Evolutionary conservation across 2,329 filamentous ascomycete genomes (phyloP), one percentile per base, ranked within the genome.

Genomic region (Atkinsonella texensis): DNA sequence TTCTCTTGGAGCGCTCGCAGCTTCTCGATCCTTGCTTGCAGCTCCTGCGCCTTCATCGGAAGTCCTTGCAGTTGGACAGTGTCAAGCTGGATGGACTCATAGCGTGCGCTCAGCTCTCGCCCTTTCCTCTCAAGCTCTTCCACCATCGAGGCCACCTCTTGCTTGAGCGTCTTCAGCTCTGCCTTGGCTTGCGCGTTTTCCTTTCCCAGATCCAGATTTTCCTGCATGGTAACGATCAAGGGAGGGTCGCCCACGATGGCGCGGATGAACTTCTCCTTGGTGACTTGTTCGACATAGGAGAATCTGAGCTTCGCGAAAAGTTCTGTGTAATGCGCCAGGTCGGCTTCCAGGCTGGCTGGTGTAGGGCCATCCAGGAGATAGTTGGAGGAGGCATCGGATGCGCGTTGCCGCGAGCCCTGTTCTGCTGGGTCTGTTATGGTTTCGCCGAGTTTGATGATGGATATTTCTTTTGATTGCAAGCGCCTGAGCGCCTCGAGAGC

Each of bases 221-320:
- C 90, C 59, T 83, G 79, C 43, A 84, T 80, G 41, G 84, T 84
- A 53, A 95, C 87, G 45, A 97, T 85, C 15, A 90, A 76, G 0
- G 91, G 93, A 47, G 90, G 89, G 56, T 95, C 87, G 56, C 88
- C 89, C 15, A 94, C 89, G 59, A 97, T 94, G 56, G 87, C 84
- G 58, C 89, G 87, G 51, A 98, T 84, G 68, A 96, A 97, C 63
- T 95, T 95, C 67, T 98, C 93, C 70, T 97, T 98, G 44, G 91
- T 97, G 56, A 97, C 89, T 73, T 97, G 93, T 70, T 98, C 93
- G 60, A 96, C 86, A 69, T 97, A 97, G 57, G 87, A 94, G 74
- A 97, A 97, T 59, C 91, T 88, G 40, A 97, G 77, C 71, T 98
- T 97, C 42, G 89, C 85, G 69, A 97, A 98, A 18, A 97, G 80